Conservation (phyloP, 208 protist species). For the Acanthamoeba lenticulata region DNA sequence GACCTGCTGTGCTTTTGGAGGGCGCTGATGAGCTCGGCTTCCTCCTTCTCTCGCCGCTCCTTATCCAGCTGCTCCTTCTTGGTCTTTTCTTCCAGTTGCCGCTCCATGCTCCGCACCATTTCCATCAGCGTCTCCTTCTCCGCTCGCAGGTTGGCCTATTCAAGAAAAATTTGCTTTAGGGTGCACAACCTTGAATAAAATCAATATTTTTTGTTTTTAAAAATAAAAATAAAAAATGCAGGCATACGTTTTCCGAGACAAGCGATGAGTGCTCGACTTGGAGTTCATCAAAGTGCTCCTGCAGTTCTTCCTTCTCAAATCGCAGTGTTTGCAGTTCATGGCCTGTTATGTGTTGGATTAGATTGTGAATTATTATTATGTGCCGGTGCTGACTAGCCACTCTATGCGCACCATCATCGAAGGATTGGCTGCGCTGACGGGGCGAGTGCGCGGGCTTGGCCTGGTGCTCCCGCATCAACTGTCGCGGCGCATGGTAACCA, state of each 20-base stretch:
- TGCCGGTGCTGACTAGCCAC: too few species aligned
- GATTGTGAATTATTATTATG: too few species aligned
- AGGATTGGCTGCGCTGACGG: not conserved
- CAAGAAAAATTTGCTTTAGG: too few species aligned
- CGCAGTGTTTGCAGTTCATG: not conserved
- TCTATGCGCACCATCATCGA: not conserved
- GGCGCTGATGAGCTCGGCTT: slow-evolving; percentile 18
- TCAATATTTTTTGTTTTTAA: too few species aligned
- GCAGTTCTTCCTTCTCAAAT: slow-evolving; percentile 37
- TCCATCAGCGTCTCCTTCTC: slow-evolving; percentile 16
- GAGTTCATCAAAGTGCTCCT: slow-evolving; percentile 19
- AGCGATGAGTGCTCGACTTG: slow-evolving; percentile 36
- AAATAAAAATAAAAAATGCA: not conserved
- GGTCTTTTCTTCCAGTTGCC: slow-evolving; percentile 20
- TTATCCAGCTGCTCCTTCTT: slow-evolving; percentile 60
- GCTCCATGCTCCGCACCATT: slow-evolving; percentile 13
- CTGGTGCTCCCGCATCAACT: not conserved
- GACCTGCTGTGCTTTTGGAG: slow-evolving; percentile 61
- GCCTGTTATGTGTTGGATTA: too few species aligned
- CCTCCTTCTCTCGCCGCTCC: slow-evolving; percentile 26
- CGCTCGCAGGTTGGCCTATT: slow-evolving; percentile 50
- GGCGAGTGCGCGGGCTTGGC: not conserved
- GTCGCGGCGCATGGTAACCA: not conserved
- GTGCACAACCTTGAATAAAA: not conserved
- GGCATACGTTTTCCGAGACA: slow-evolving; percentile 35